Evolutionary conservation across 257 asterid species (phyloP), one percentile per base, ranked within the genome.

Genomic region (Nicotiana tomentosiformis): DNA sequence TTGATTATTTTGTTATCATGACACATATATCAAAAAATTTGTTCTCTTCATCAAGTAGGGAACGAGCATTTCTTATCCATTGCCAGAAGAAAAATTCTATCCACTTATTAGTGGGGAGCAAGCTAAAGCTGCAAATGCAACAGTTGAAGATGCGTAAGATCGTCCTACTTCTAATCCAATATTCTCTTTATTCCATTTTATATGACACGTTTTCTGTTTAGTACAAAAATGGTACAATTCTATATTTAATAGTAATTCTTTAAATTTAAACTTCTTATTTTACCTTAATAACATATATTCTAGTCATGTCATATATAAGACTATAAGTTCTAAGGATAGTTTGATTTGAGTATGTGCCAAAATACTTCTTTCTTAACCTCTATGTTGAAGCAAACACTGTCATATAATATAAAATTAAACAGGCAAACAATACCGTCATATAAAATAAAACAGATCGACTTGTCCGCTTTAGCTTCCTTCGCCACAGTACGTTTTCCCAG

Each of bases 61-160:
- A 6, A 35, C 17, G 16, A 87, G 95, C 83, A 37, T 92, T 2
- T 83, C 93, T 3, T 14, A 9, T 10, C 66, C 90, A 7, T 29
- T 91, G 16, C 93, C 94, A 2, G 4, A 29, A 9, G 30, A 37
- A 0, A 84, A 76, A 3, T 83, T 77, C 17, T 92, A 88, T 77
- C 91, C 87, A 2, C 81, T 92, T 6, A 82, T 93, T 10, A 64
- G 57, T 37, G 89, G 88, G 0, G 88, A 78, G 0, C 29, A 80
- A 9, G 97, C 91, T 14, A 77, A 43, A 29, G 83, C 85, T 9
- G 84, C 86, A 53, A 68, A 87, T 82, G 85, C 85, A 66, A 77
- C 90, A 0, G 61, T 60, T 4, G 5, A 30, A 0, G 88, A 87
- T 0, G 92, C 97, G 96, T 91, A 88, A 83, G 91, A 39, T 16